Conservation (phyloP, 2,329 filamentous ascomycete genomes). For the Penicillium janthinellum region DNA sequence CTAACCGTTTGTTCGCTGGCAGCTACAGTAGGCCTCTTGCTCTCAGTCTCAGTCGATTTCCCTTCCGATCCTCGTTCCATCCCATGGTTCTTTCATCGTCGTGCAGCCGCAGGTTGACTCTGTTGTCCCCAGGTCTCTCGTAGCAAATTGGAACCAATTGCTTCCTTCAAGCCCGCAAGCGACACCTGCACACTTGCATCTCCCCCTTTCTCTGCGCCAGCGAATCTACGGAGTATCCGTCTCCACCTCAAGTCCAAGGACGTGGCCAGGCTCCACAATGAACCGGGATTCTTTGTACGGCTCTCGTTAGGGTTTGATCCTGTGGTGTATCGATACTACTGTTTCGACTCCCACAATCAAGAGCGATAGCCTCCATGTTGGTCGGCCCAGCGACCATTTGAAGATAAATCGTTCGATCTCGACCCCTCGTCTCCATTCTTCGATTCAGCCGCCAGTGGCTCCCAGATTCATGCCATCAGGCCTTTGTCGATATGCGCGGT, state of each 20-base stretch:
- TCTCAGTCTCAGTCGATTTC: background rate
- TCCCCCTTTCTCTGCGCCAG: constrained; percentile 4
- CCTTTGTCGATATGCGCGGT: background rate
- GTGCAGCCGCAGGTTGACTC: background rate
- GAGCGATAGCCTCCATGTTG: background rate
- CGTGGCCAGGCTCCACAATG: constrained; percentile 19
- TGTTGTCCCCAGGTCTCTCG: background rate
- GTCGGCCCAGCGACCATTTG: background rate
- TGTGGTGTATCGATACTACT: background rate
- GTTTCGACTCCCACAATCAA: background rate
- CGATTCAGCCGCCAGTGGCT: background rate
- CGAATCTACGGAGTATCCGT: constrained; percentile 2
- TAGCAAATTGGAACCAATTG: background rate
- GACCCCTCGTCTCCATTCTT: background rate
- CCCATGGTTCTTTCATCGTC: background rate
- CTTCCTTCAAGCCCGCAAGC: background rate
- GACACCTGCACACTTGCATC: background rate
- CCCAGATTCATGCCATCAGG: background rate
- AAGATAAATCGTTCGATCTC: background rate
- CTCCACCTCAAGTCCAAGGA: constrained; percentile 11
- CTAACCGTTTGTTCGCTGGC: too few relatives aligned
- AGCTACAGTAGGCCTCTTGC: too few relatives aligned
- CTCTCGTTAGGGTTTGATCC: constrained; percentile 18
- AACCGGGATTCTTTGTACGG: constrained; percentile 12
- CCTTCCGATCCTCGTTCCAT: background rate